A percentile compares a stretch with the other conserved stretches of the same genome.
phyloP scores from a whole-genome alignment of 345 rosid species.

The Crucihimalaya himalaica region DNA sequence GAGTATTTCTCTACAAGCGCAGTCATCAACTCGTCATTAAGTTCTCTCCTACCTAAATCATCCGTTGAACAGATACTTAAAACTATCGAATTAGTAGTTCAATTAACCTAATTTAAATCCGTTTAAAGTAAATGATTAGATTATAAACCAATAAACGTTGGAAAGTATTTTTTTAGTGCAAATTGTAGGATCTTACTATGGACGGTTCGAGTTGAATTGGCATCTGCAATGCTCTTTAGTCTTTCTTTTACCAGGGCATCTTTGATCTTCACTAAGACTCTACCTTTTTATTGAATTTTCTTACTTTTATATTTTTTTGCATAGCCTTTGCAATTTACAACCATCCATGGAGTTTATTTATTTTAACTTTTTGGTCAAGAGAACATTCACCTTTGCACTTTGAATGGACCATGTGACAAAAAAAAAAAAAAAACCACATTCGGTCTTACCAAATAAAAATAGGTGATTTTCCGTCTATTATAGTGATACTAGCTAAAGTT shows the following conservation, averaged over 20 bases:
- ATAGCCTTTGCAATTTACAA: conserved; percentile 28
- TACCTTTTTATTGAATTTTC: conserved; percentile 20
- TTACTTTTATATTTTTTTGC: background rate
- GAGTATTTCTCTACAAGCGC: conserved; percentile 8
- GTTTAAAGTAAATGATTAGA: background rate
- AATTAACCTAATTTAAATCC: conserved; percentile 10
- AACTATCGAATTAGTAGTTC: conserved; percentile 4
- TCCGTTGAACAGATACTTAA: conserved; percentile 21
- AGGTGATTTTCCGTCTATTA: conserved; percentile 1
- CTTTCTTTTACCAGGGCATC: conserved; percentile 40
- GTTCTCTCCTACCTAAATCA: conserved; percentile 24
- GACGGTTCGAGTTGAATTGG: conserved; percentile 40
- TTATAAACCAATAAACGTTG: conserved; percentile 24
- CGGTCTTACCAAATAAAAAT: background rate
- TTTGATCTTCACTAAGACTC: conserved; percentile 44
- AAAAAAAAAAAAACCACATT: background rate
- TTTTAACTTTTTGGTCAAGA: conserved; percentile 38
- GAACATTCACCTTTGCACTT: conserved; percentile 39
- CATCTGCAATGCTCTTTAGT: conserved; percentile 39
- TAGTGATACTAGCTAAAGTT: background rate
- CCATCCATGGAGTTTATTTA: conserved; percentile 30
- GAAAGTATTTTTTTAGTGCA: conserved; percentile 17
- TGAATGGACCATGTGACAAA: conserved; percentile 27
- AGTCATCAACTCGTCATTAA: conserved; percentile 36
- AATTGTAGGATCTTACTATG: conserved; percentile 36